Evolutionary conservation across 2,329 filamentous ascomycete species (phyloP), one percentile per base, ranked within the genome.

Genomic region (Bertia moriformis): DNA sequence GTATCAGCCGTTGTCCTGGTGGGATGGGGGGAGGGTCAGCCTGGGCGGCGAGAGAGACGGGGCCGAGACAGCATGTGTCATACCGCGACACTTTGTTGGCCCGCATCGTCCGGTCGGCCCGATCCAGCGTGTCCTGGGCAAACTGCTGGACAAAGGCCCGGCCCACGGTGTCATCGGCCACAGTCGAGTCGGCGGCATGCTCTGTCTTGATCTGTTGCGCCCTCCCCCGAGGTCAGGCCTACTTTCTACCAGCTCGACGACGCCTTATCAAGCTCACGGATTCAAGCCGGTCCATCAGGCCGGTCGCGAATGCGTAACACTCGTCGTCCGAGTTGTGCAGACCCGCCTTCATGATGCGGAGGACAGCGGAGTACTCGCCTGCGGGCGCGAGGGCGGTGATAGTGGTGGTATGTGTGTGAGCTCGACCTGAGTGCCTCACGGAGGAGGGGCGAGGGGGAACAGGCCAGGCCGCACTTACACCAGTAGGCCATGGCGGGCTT

Each of bases 91-190:
- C 87, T 53, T 82, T 88, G 60, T 91, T 81, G 38, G 83, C 81
- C 42, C 78, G 73, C 51, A 96, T 74, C 0, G 86, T 80, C 41
- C 81, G 76, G 51, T 95, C 85, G 3, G 84, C 89, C 45, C 86
- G 75, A 37, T 80, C 73, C 46, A 98, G 88, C 0, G 87, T 88
- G 51, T 94, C 83, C 46, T 89, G 67, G 0, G 82, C 89, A 57
- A 98, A 98, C 55, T 94, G 83, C 58, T 96, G 88, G 37, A 96
- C 80, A 50, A 94, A 94, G 40, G 86, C 87, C 58, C 88, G 85
- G 1, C 86, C 89, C 3, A 83, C 85, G 1, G 78, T 65, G 49
- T 95, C 88, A 58, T 96, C 89, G 4, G 74, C 68, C 40, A 96
- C 78, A 14, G 87, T 83, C 53, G 93, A 85, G 51, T 96, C 84